Evolutionary conservation across 148 eudicot genomes (phyloP), one percentile per base, ranked within the genome.

Genomic region (Dianthus caryophyllus): DNA sequence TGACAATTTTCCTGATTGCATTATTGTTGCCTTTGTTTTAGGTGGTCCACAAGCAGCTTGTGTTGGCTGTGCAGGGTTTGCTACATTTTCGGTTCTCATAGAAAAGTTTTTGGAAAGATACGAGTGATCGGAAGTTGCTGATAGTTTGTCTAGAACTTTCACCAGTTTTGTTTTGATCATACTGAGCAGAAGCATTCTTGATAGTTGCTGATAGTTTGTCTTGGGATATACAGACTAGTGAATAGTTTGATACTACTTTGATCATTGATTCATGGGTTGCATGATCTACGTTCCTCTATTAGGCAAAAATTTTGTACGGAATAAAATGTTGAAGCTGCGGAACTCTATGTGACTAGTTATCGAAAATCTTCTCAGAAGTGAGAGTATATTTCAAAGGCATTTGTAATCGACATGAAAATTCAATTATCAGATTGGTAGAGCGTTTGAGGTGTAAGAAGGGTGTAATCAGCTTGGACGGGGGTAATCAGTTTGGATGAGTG

Each of bases 21-120:
- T 55, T 41, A 36, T 62, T 64, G 11, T 47, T 33, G 18, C 72
- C 63, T 71, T 62, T 73, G 51, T 60, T 69, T 76, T 73, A 93
- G 96, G 85, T 71, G 98, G 98, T 47, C 96, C 95, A 8, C 79
- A 86, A 78, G 96, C 96, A 18, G 96, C 98, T 64, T 93, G 98
- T 77, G 53, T 59, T 41, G 98, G 96, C 0, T 93, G 96, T 66
- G 96, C 91, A 66, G 98, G 98, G 55, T 93, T 90, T 72, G 96
- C 97, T 71, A 73, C 97, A 75, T 92, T 92, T 78, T 92, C 97
- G 3, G 94, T 85, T 51, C 60, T 76, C 68, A 86, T 93, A 64
- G 98, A 93, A 84, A 89, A 87, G 69, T 74, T 89, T 69, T 47
- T 89, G 71, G 96, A 89, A 47, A 80, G 91, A 57, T 81, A 87